Evolutionary conservation across 345 rosid species (phyloP), one percentile per base, ranked within the genome.

Genomic region (Eutrema yunnanense): DNA sequence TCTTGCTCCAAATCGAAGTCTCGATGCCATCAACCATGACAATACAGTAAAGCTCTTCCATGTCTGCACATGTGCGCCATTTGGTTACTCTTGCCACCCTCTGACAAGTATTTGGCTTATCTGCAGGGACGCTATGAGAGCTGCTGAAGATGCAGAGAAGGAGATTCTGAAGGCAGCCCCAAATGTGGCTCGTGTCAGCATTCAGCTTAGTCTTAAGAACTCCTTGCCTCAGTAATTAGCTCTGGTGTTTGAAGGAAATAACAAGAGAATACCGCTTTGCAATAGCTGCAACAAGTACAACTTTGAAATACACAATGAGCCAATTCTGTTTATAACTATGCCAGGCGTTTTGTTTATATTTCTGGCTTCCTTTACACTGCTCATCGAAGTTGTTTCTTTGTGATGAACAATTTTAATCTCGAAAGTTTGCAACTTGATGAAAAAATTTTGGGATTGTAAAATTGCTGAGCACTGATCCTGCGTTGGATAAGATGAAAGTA

Each of bases 61-160:
- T 40, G 14, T 14, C 30, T 48, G 67, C 27, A 30, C 16, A 12
- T 40, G 52, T 40, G 9, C 40, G 52, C 33, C 29, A 29, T 11
- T 26, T 46, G 46, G 40, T 36, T 48, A 44, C 60, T 43, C 36
- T 58, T 62, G 55, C 33, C 53, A 67, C 56, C 67, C 29, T 52
- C 57, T 74, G 58, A 37, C 38, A n/a, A 46, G 44, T 64, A 33
- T 46, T 64, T 63, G 37, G 36, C 1, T 30, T 34, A 43, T 16
- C 59, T 55, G 38, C 69, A 90, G 91, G 73, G 87, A 90, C 2
- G 96, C 92, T 54, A 83, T 76, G 83, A 79, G 75, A 77, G 75
- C 82, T 4, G 93, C 88, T 13, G 82, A 74, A 74, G 79, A 77
- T 61, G 96, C 87, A 34, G 90, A 87, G 58, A 53, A 71, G 67